Base-by-base conservation (phyloP, 192 early-diverging fungal genomes). In the Gryganskiella cystojenkinii region DNA sequence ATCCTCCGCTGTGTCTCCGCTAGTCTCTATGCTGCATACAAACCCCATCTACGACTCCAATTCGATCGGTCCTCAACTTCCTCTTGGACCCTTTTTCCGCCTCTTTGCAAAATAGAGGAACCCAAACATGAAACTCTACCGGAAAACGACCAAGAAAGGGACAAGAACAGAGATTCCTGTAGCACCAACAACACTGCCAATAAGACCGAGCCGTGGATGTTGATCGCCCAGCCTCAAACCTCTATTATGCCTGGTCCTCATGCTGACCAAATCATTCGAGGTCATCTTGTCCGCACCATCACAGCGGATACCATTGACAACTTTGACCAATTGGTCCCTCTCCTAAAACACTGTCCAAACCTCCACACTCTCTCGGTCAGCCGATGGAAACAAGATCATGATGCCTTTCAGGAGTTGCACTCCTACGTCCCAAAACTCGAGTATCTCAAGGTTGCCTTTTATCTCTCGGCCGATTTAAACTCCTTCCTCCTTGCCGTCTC, bases 241-340 rank as follows among this genome's bases (percentile, higher is more conserved):
- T 27, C 40, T 24, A 28, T 33, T 19, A n/a, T 27, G 14, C 61
- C 31, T 34, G 37, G 49, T 7, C 31, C 15, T 19, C 44, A 10
- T 53, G 55, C 25, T 20, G 43, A 27, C 11, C 63, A 28, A 37
- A 30, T 22, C 42, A 30, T 14, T 1, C 64, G 59, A 22, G 71
- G 56, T n/a, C 35, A 55, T 5, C 56, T 73, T 14, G 71, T 65
- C 7, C 37, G 58, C n/a, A 53, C 47, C 47, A 59, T 73, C 40
- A 65, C 71, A 1, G 51, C 63, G 0, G 71, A 73, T 20, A 52
- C 63, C 0, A 51, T 73, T 34, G 71, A 73, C 35, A 73, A 73
- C 42, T 49, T 73, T 17, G 71, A 73, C 13, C 22, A 37, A 2
- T 47, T 65, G 15, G 28, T 65, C 13, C 61, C 56, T 24, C 57